Conservation (phyloP, 768 basidiomycete species). For the Lepiota brunneoincarnata region DNA sequence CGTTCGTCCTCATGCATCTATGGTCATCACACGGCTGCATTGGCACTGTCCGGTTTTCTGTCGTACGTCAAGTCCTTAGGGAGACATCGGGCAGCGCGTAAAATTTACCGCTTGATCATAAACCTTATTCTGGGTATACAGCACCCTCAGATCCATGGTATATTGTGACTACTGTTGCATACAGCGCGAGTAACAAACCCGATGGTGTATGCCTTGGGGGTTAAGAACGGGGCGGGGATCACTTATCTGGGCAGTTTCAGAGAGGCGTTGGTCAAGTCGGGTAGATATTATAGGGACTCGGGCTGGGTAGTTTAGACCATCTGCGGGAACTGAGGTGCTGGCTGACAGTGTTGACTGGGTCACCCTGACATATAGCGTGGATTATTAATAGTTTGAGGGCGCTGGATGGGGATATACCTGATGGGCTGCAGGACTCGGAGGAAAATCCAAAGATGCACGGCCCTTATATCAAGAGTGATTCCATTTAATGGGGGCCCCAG, state of each 20-base stretch:
- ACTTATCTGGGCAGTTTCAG: constrained; percentile 17
- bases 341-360: not conserved
- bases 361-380: constrained; percentile 24
- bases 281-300: constrained; percentile 54
- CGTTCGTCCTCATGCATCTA: no score
- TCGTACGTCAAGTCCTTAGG: not conserved
- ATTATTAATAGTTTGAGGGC: constrained; percentile 56
- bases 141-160: constrained; percentile 53
- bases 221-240: no score
- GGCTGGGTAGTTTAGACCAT: constrained; percentile 34
- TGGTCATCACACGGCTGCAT: not conserved
- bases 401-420: constrained; percentile 50
- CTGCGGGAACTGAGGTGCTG: not conserved
- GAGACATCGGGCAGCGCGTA: not conserved
- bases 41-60: constrained; percentile 16
- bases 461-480: not conserved
- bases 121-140: constrained; percentile 9
- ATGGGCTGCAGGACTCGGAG: constrained; percentile 47
- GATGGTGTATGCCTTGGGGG: constrained; percentile 61
- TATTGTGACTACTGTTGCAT: constrained; percentile 53
- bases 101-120: no score
- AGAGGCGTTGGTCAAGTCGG: constrained; percentile 63
- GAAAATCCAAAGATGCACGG: constrained; percentile 40
- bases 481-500: constrained; percentile 33
- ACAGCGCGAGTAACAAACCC: constrained; percentile 56